Evolutionary conservation across 2,329 filamentous ascomycete species (phyloP), one percentile per base, ranked within the genome.

Genomic region (Penicillium rolfsii): DNA sequence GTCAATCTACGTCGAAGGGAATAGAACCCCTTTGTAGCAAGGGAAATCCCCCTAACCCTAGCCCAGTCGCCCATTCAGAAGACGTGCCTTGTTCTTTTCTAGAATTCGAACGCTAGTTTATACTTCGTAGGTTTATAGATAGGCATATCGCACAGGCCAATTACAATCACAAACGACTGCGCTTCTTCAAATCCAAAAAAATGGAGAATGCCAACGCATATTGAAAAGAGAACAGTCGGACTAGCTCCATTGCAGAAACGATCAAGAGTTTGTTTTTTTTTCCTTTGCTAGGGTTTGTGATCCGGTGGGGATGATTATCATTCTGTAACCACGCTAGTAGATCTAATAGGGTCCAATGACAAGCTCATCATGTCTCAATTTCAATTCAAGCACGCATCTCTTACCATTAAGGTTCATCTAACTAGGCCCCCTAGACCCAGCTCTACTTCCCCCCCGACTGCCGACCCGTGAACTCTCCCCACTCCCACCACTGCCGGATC

Each of bases 221-320:
- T 62, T 68, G 30, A 56, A 59, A 52, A 45, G 65, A 5, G 40
- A 71, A 45, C 62, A 71, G 53, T 61, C 65, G 26, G 55, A 48
- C 19, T 53, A 76, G 49, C 68, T 70, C 41, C 61, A 63, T 53
- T 78, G 75, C 64, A 70, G 75, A 59, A 77, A 78, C 59, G 74
- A 77, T 60, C 64, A 70, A 62, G 74, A 78, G 62, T 77, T 75
- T 68, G 70, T 68, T 28, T 72, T 73, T 60, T 73, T 68, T 28
- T 72, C 73, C 59, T 71, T 73, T 53, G 71, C 69, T 55, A 59
- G 66, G 52, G 61, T 61, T 40, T 75, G 71, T 60, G 71, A 67
- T 48, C 64, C 48, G 16, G 33, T 55, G 4, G 22, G 5, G 35
- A 46, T 43, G 38, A 35, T 19, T 30, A 22, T 33, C 12, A 45